Evolutionary conservation across 257 asterid genomes (phyloP).

Genomic region (Leonotis leonurus): DNA sequence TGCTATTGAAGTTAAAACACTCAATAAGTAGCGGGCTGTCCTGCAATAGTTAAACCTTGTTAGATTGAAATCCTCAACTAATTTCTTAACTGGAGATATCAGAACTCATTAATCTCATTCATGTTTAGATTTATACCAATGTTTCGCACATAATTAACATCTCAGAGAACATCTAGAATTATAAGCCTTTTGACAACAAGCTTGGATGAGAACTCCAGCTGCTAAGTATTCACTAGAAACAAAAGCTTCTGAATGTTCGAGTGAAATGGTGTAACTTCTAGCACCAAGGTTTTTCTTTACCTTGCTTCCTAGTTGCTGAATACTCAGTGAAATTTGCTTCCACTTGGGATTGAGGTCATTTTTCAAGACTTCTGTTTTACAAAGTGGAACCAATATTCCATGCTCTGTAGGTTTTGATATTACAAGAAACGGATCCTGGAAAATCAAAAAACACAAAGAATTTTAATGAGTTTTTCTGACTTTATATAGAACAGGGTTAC

Average conservation of each 20-base stretch:
- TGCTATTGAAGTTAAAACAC: conserved; percentile 87
- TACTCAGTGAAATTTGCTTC: conserved; percentile 64
- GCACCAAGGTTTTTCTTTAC: conserved; percentile 30
- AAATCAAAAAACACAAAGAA: conserved; percentile 23
- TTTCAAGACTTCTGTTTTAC: conserved; percentile 94
- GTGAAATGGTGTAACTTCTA: conserved; percentile 10
- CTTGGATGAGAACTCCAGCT: conserved; percentile 10
- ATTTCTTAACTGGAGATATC: conserved; percentile 13
- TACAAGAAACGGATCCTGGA: conserved; percentile 91
- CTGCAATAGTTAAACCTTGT: conserved; percentile 53
- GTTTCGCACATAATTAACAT: conserved; percentile 2
- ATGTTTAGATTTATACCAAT: neutral
- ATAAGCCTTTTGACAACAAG: conserved; percentile 7
- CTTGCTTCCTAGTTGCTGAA: conserved; percentile 98
- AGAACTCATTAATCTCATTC: neutral
- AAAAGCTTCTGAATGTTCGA: conserved; percentile 10
- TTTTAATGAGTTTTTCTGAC: conserved; percentile 21
- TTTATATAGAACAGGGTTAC: neutral
- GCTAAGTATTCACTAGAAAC: neutral
- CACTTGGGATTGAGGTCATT: conserved; percentile 77
- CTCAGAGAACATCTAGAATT: neutral
- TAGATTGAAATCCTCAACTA: conserved; percentile 14
- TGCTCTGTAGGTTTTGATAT: conserved; percentile 70
- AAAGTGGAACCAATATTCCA: conserved; percentile 65
- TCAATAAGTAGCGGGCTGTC: conserved; percentile 85